Conservation (phyloP, 176 grass and related monocot genomes). For the Triticum aestivum region DNA sequence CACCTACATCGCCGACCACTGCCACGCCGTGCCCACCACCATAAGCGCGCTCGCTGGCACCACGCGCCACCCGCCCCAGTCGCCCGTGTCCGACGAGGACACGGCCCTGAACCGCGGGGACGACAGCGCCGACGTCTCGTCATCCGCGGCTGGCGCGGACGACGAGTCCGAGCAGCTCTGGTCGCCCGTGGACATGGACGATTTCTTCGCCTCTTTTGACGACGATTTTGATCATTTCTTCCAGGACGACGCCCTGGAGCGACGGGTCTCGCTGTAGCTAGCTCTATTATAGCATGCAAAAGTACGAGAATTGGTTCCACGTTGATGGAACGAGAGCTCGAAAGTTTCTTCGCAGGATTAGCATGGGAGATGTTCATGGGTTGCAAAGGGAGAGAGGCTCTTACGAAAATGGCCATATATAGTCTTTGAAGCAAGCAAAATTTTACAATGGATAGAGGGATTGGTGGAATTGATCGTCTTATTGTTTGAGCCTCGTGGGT, state of each 20-base stretch:
- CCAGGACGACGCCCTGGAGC: not conserved
- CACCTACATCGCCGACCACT: slow-evolving; percentile 91
- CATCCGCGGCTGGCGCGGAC: slow-evolving; percentile 16
- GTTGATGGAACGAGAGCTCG: no score
- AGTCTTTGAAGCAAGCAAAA: no score
- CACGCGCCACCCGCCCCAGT: slow-evolving; percentile 29
- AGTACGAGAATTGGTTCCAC: no score
- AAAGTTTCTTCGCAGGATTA: no score
- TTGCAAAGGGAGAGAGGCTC: no score
- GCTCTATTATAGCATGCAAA: not conserved
- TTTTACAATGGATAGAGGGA: no score
- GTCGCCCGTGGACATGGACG: slow-evolving; percentile 31
- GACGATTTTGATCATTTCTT: slow-evolving; percentile 15
- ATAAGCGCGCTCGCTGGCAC: slow-evolving; percentile 63
- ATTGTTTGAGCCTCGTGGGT: no score
- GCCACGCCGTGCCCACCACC: slow-evolving; percentile 70
- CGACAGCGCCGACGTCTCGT: slow-evolving; percentile 29
- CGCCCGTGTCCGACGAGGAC: not conserved
- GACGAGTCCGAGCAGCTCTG: slow-evolving; percentile 28
- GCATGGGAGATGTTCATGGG: no score
- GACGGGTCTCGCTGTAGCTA: slow-evolving; percentile 37
- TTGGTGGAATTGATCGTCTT: no score
- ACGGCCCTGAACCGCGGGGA: not conserved
- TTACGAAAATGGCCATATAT: no score
- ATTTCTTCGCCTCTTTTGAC: slow-evolving; percentile 7